Evolutionary conservation across 495 filamentous ascomycete genomes (phyloP), one percentile per base, ranked within the genome.

Genomic region (Trichocladium antarcticum): DNA sequence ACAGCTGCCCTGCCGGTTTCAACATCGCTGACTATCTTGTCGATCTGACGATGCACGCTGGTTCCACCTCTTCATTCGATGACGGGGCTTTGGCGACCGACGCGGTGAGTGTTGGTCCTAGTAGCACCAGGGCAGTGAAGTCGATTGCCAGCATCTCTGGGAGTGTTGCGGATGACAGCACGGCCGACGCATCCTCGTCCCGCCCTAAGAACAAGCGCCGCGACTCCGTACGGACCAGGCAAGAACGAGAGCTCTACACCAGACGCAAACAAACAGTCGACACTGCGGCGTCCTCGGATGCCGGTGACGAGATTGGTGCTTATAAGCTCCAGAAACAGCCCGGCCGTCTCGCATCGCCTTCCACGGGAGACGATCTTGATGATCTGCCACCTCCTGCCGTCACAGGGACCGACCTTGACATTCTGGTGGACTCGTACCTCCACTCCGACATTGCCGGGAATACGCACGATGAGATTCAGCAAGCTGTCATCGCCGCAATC

Each of bases 11-110:
- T 22, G 85, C 92, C 11, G 92, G 92, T 5, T 98, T 98, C 76
- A 98, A 98, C 55, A 97, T 98, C 61, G 92, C 92, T 1, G 92
- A 98, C 58, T 98, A 95, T 56, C 77, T 98, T 6, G 88, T 98
- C 37, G 92, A 99, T 63, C 72, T 99, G 16, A 96, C 92, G 0
- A 95, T 99, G 89, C 92, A 99, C 64, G 89, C 86, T 28, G 61
- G 70, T 24, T 56, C 63, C 14, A 63, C 59, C 19, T 58, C 62
- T 14, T 57, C 59, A 1, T 66, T 64, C 27, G 69, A 74, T 35
- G 70, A 74, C 24, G 78, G 84, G 19, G 72, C 70, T 40, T 65
- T 82, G 3, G 69, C 77, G 47, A 63, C 73, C 0, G 83, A 88
- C 45, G 82, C 79, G 37, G 68, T 74, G 8, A 83, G 81, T 50